These are phyloP conservation scores for Epithemia pelagica DNA, from an alignment of 108 stramenopile genomes.

Conservation along the genomic window DNA sequence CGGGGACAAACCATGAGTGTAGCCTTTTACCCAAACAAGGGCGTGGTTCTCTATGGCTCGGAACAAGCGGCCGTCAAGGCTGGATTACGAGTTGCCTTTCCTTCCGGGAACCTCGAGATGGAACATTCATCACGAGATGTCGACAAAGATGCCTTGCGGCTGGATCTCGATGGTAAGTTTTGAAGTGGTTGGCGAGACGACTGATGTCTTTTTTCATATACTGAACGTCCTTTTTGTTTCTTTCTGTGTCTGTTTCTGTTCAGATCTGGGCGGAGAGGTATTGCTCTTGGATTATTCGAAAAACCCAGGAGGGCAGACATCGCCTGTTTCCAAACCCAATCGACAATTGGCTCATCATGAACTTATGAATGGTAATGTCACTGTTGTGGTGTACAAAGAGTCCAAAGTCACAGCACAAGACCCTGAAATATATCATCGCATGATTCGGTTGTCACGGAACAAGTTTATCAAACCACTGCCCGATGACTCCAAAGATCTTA, in stretches of 20 bases:
- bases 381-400: conserved; percentile 28
- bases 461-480: conserved; percentile 39
- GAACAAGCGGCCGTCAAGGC: conserved; percentile 84
- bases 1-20: conserved; percentile 77
- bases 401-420: conserved; percentile 23
- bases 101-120: not conserved
- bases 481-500: conserved; percentile 31
- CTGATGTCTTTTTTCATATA: too few species aligned
- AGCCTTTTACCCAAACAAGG: conserved; percentile 73
- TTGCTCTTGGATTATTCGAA: conserved; percentile 51
- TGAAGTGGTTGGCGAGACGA: too few species aligned
- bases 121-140: conserved; percentile 22
- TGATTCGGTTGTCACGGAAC: conserved; percentile 41
- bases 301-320: not conserved
- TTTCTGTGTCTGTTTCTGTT: too few species aligned
- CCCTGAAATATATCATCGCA: conserved; percentile 35
- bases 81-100: conserved; percentile 32
- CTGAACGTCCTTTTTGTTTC: too few species aligned
- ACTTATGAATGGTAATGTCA: conserved; percentile 42
- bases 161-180: conserved; percentile 69
- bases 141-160: conserved; percentile 42
- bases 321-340: conserved; percentile 37
- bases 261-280: conserved; percentile 63
- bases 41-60: conserved; percentile 67
- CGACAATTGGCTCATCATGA: conserved; percentile 24